A percentile compares a stretch with the other conserved stretches of the same genome.
Evolutionary conservation across 768 basidiomycete genomes (phyloP).

Genomic region (Leucocoprinus birnbaumii): DNA sequence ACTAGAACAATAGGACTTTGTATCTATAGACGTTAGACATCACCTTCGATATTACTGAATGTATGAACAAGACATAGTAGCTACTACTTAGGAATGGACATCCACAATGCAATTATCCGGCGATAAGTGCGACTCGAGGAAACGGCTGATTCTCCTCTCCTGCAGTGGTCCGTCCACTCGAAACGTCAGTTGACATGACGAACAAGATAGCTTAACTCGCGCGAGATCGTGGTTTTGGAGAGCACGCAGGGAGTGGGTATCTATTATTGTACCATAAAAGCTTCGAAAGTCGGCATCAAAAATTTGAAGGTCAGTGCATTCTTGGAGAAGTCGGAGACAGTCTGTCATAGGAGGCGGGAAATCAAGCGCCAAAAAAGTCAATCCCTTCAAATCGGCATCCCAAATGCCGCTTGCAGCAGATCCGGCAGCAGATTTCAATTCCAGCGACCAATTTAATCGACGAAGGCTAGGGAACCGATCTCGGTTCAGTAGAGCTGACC

Average conservation of each 20-base stretch:
- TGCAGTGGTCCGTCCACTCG: neutral
- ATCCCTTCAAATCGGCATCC: neutral
- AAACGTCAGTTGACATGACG: neutral
- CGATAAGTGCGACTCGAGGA: neutral
- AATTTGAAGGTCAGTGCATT: neutral
- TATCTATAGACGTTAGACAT: no score
- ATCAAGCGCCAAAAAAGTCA: neutral
- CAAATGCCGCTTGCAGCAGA: neutral
- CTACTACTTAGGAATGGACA: neutral
- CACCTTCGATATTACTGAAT: neutral
- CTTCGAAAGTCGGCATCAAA: neutral
- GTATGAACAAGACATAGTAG: neutral
- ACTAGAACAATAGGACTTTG: no score
- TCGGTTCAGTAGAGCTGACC: slow-evolving; percentile 1
- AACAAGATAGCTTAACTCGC: neutral
- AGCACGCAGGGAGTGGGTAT: neutral
- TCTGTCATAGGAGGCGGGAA: slow-evolving; percentile 1
- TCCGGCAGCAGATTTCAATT: neutral
- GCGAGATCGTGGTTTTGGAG: neutral
- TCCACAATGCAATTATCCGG: neutral
- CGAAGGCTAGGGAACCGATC: slow-evolving; percentile 1
- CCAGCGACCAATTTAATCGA: slow-evolving; percentile 3
- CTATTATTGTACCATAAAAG: neutral
- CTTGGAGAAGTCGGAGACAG: neutral
- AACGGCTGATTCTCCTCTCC: neutral